Evolutionary conservation across 768 basidiomycete genomes (phyloP), one percentile per base, ranked within the genome.

Genomic region (Phlegmacium glaucopus): DNA sequence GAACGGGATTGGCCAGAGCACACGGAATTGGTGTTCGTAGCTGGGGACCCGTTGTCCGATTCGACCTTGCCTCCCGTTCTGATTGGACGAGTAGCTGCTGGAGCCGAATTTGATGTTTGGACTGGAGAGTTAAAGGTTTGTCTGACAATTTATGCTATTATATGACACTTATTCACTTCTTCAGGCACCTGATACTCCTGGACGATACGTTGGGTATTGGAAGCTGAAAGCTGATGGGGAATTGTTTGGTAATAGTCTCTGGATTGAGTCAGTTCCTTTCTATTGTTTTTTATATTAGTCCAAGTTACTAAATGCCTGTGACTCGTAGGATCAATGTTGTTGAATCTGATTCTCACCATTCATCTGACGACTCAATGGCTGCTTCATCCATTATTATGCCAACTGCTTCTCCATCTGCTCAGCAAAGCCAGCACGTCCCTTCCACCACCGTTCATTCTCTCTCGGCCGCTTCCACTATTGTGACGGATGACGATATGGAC

Each of bases 171-270:
- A 39, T 13, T 43, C 11, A 34, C 13, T 42, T 27, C 17, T 46
- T 22, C 42, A 84, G 80, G 90, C 89, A 11, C 91, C 91, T 9
- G 89, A 90, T 38, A 55, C 61, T 10, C 75, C 86, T 3, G 88
- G 88, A 9, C 75, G 78, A 44, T 90, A 90, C 65, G 77, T 84
- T 46, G 78, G 85, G 42, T 90, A 87, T 56, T 93, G 88, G 87
- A 73, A 82, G 36, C 61, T 93, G 48, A 78, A 67, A 49, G 81
- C 87, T 55, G 77, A 74, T 5, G 80, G 78, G 1, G 72, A 72
- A 35, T 60, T 79, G 38, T 93, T 93, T 56, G 90, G 87, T 18
- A 70, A 83, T 44, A 83, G 77, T 48, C 72, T 92, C 15, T 90
- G 89, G 87, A 79, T 87, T 18, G 87, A 90, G 89, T 89, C 49